Percentiles rank a stretch among this genome's conserved stretches.
These are phyloP conservation scores for Cytospora mali DNA, from an alignment of 2,329 filamentous ascomycete genomes.

Conservation along the genomic window DNA sequence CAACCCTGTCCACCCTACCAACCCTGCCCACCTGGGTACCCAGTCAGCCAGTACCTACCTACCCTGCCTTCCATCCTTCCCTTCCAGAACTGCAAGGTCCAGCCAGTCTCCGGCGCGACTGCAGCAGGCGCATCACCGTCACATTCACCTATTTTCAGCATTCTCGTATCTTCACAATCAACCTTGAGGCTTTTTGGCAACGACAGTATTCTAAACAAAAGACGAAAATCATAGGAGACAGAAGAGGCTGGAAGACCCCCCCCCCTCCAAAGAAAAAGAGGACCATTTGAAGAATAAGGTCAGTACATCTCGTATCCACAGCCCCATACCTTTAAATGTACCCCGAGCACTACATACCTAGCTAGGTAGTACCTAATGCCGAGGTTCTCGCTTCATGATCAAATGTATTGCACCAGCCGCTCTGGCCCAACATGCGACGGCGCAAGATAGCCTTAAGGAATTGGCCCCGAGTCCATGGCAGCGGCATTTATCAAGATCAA, in stretches of 20 bases:
- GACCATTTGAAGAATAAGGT: not conserved
- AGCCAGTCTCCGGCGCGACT: not conserved
- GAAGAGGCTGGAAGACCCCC: too few relatives aligned
- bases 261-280: not conserved
- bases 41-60: slow-evolving; percentile 2
- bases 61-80: not conserved
- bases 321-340: too few relatives aligned
- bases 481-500: not conserved
- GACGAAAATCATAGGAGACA: not conserved
- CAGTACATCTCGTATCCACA: not conserved
- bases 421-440: not conserved
- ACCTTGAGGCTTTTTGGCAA: not conserved
- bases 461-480: not conserved
- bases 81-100: not conserved
- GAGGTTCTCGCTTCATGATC: not conserved
- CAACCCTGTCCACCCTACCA: not conserved
- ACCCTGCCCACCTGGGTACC: not conserved
- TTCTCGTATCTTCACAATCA: not conserved
- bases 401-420: not conserved
- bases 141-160: not conserved
- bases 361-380: too few relatives aligned
- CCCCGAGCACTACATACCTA: not conserved
- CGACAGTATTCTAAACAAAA: not conserved
- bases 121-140: not conserved
- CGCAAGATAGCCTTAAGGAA: not conserved